Conservation (phyloP, 441 rosid species). For the Pelargonium myrrhifolium region DNA sequence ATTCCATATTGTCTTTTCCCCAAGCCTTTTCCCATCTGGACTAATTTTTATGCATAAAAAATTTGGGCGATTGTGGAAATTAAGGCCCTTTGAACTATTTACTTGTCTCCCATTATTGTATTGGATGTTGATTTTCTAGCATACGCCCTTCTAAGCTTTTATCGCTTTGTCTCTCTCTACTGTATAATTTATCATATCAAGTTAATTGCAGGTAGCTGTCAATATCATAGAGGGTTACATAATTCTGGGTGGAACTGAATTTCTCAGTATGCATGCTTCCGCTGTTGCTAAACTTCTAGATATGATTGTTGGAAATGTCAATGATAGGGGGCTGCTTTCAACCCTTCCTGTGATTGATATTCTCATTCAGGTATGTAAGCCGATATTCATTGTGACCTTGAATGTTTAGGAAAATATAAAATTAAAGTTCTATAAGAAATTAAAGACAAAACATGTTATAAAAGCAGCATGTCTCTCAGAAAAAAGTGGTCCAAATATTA, state of each 20-base stretch:
- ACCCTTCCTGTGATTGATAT: slow-evolving; percentile 82
- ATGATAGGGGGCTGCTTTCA: slow-evolving; percentile 72
- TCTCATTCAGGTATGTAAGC: slow-evolving; percentile 65
- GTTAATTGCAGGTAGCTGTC: slow-evolving; percentile 67
- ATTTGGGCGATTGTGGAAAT: too few species aligned
- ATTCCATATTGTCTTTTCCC: not conserved
- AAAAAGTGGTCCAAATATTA: too few species aligned
- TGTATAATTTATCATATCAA: not conserved
- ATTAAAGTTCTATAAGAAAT: not conserved
- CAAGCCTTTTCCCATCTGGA: too few species aligned
- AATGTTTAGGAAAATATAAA: not conserved
- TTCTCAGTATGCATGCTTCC: slow-evolving; percentile 72
- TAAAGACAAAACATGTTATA: not conserved
- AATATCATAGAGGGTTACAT: slow-evolving; percentile 73
- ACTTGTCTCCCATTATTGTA: too few species aligned
- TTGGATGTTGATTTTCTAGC: too few species aligned
- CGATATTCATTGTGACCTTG: not conserved
- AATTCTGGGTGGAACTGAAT: slow-evolving; percentile 75
- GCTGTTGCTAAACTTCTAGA: slow-evolving; percentile 83
- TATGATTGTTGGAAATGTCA: slow-evolving; percentile 89
- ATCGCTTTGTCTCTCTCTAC: not conserved
- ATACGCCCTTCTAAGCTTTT: too few species aligned
- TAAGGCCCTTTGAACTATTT: too few species aligned
- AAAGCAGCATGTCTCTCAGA: not conserved
- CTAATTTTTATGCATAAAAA: too few species aligned